Base-by-base conservation (phyloP, 2,329 filamentous ascomycete species). In the Didymella lethalis region DNA sequence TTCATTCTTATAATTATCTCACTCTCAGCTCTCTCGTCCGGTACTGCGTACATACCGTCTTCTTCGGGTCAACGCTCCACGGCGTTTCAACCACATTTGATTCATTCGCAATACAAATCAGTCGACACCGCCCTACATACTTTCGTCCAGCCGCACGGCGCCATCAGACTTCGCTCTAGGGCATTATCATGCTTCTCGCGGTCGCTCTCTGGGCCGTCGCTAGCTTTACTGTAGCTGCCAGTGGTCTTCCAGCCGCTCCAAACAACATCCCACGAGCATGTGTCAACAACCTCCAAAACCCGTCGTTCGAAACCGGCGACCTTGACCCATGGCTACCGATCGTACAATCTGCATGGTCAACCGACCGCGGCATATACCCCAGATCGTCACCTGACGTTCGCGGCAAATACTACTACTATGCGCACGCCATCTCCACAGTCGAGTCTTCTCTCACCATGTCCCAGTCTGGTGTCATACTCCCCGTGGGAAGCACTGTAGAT, bases 241-340 rank as follows among this genome's bases (percentile, higher is more conserved):
- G 40, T 16, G 47, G 41, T 20, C 41, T 57, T 20, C 47, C 54
- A 46, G 18, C 43, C 34, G 16, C 18, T 28, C 25, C n/a, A 36
- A 48, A 29, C 2, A 20, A 16, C 29, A 11, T 5, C 16, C 34
- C 36, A 4, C 48, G 43, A 16, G 20, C 48, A 1, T 57, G 55
- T 45, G 31, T 23, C 8, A 58, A 58, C 45, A 20, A 43, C 26
- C 49, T 58, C 31, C 5, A 1, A 14, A 58, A 58, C 29, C 55
- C 55, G 3, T 58, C 55, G 18, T 58, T 58, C 38, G 55, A 58
- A 4, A 29, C 49, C 29, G 38, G 38, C 38, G 10, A 16, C 36
- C 25, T 54, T 16, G 14, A 7, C 26, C 56, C 56, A 6, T 58
- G 49, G 49, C 56, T 59, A 26, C 40, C 51, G 2, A 54, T 59